Conservation (phyloP, 2,329 filamentous ascomycete genomes). For the Curvularia eragrostidis region DNA sequence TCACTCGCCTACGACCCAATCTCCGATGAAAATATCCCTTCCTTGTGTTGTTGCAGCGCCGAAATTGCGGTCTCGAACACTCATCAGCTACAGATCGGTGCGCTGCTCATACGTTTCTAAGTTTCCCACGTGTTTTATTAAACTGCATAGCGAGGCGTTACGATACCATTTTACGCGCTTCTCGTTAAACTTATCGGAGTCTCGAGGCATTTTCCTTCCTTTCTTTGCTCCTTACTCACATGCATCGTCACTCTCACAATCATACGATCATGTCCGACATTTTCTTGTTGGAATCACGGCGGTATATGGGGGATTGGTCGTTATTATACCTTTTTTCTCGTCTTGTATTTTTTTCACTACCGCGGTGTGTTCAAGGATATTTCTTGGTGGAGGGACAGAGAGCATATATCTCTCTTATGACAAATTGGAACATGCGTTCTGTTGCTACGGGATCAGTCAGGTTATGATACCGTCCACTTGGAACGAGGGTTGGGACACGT, state of each 20-base stretch:
- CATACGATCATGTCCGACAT: constrained; percentile 1
- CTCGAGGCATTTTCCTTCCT: constrained; percentile 15
- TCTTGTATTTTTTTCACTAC: not conserved
- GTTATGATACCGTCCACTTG: not conserved
- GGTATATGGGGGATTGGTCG: not conserved
- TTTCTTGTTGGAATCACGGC: not conserved
- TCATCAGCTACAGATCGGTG: not conserved
- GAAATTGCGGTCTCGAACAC: not conserved
- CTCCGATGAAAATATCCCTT: not conserved
- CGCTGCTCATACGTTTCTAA: not conserved
- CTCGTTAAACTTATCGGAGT: constrained; percentile 18
- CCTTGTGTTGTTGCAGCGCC: not conserved
- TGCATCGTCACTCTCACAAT: not conserved
- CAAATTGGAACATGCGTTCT: not conserved
- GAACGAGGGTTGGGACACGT: not conserved
- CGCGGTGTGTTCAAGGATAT: not conserved
- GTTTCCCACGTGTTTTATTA: constrained; percentile 16
- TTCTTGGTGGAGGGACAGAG: not conserved
- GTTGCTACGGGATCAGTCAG: not conserved
- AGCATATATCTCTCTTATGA: not conserved
- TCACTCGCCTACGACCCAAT: not conserved
- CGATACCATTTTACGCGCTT: constrained; percentile 38
- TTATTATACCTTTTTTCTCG: not conserved
- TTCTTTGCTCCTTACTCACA: not conserved
- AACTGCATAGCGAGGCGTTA: constrained; percentile 50